phyloP scores from a whole-genome alignment of 768 basidiomycete species.

The Agaricus subrufescens region DNA sequence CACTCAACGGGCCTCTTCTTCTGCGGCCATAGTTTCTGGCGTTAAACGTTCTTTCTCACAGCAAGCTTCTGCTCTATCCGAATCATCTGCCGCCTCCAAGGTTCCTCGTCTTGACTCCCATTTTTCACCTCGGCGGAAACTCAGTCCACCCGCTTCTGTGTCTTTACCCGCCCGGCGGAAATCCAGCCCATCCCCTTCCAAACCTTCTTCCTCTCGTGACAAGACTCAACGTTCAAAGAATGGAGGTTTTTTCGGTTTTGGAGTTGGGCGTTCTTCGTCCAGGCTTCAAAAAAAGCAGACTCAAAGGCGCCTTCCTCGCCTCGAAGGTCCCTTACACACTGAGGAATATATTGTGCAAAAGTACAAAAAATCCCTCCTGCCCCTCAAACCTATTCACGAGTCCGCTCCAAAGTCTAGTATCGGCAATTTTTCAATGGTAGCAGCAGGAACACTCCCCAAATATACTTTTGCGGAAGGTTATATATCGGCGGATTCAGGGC shows the following conservation, averaged over 20 bases:
- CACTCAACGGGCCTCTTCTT: slow-evolving; percentile 21
- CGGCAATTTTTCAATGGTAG: slow-evolving; percentile 32
- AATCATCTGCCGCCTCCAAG: slow-evolving; percentile 19
- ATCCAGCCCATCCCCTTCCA: slow-evolving; percentile 16
- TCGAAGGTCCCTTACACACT: slow-evolving; percentile 31
- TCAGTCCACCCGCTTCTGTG: slow-evolving; percentile 10
- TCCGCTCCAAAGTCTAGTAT: slow-evolving; percentile 34
- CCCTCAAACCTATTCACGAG: slow-evolving; percentile 27
- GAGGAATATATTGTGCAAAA: slow-evolving; percentile 27
- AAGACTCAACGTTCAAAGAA: neutral
- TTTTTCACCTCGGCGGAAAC: slow-evolving; percentile 14
- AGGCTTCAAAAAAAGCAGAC: slow-evolving; percentile 6
- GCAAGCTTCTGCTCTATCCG: slow-evolving; percentile 24
- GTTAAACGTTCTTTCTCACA: slow-evolving; percentile 47
- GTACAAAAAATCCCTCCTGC: slow-evolving; percentile 24
- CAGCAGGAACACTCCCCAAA: slow-evolving; percentile 22
- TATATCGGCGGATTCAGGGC: slow-evolving; percentile 16
- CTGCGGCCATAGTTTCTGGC: slow-evolving; percentile 11
- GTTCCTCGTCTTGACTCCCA: slow-evolving; percentile 23
- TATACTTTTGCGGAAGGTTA: slow-evolving; percentile 30
- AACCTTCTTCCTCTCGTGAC: slow-evolving; percentile 7
- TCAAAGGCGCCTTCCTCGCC: slow-evolving; percentile 10
- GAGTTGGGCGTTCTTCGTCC: slow-evolving; percentile 3
- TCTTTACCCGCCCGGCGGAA: neutral
- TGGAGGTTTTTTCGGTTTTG: slow-evolving; percentile 8